Evolutionary conservation across 371 early-diverging fungal genomes (phyloP), one percentile per base, ranked within the genome.

Genomic region (Mortierella sp.): DNA sequence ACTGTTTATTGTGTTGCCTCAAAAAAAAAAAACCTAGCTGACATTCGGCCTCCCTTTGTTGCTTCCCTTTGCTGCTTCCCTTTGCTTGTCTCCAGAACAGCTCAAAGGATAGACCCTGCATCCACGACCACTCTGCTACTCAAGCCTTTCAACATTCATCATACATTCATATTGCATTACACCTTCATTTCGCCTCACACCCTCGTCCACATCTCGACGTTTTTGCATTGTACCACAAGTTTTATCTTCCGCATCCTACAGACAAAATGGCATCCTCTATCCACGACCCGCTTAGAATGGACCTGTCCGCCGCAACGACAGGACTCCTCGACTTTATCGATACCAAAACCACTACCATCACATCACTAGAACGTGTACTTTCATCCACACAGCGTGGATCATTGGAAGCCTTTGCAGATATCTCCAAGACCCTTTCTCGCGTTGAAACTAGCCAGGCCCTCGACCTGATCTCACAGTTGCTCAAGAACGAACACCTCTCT

Each of bases 221-320:
- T n/a, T n/a, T n/a, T n/a, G 48, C 17, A 24, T 49, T 49, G 13
- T 49, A 19, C 21, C 57, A 31, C 21, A 16, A 27, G 27, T 49
- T 39, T 39, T 47, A 16, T 25, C 27, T 21, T 48, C 16, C 22
- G 8, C 44, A 31, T 39, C 19, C 50, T 51, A 41, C 24, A 19
- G 19, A 45, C 34, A 45, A 41, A 59, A 72, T 72, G 65, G 64
- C 71, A 34, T 66, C 66, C 14, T 48, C 63, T 57, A 56, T 64
- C 53, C 69, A 76, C 55, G 65, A 76, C 62, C 77, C 77, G 49
- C 69, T 76, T 54, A 50, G 45, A 50, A 76, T 76, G 77, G 65
- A 68, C 54, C 54, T 76, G 48, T 59, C 77, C 39, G 27, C 64
- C 40, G 69, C 77, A 49, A 76, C 69, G 44, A 46, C 69, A 58